Evolutionary conservation across 345 rosid species (phyloP).

Genomic region (Populus pruinosa): DNA sequence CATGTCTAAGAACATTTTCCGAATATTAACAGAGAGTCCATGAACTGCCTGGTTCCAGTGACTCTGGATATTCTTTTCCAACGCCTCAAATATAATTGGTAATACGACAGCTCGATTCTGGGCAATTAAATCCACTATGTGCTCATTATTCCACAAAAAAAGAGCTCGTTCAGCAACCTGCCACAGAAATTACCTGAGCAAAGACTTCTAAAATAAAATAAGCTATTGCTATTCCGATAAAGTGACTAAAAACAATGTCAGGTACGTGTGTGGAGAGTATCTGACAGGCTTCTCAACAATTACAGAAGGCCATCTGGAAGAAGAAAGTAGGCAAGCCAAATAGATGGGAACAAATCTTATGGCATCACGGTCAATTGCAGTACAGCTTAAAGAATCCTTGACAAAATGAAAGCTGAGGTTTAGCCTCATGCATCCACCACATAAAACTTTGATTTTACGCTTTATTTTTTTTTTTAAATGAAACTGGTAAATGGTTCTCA

Average conservation of each 20-base stretch:
- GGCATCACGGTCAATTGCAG: not conserved
- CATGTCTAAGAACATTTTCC: slow-evolving; percentile 87
- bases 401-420: not conserved
- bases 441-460: not conserved
- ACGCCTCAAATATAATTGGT: slow-evolving; percentile 66
- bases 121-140: slow-evolving; percentile 67
- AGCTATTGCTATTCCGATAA: not conserved
- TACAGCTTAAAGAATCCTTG: not conserved
- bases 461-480: not conserved
- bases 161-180: slow-evolving; percentile 91
- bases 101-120: slow-evolving; percentile 62
- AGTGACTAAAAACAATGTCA: not conserved
- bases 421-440: not conserved
- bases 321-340: not conserved
- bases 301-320: not conserved
- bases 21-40: slow-evolving; percentile 68
- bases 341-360: not conserved
- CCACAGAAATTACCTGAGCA: slow-evolving; percentile 16
- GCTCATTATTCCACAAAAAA: slow-evolving; percentile 93
- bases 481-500: not conserved
- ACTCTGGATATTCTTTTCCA: slow-evolving; percentile 67
- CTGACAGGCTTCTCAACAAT: not conserved
- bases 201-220: not conserved
- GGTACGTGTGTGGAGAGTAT: not conserved
- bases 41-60: slow-evolving; percentile 94